phyloP scores from a whole-genome alignment of 1,284 basidiomycete genomes.

The Porodaedalea pini region DNA sequence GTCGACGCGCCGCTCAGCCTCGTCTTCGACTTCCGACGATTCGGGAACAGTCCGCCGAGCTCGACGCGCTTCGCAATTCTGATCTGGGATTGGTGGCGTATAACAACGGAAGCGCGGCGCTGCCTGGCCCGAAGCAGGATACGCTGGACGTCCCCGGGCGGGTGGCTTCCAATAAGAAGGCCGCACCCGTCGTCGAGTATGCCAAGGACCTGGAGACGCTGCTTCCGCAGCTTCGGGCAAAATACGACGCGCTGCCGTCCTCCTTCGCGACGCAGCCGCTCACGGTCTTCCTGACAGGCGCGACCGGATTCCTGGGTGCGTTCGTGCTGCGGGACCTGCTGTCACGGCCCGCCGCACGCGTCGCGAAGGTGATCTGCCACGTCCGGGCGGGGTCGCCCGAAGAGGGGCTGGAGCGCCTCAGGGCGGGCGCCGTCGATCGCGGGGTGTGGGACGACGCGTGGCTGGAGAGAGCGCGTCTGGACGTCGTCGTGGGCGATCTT shows the following conservation, averaged over 20 bases:
- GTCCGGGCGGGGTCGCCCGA: slow-evolving; percentile 72
- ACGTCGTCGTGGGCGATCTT: slow-evolving; percentile 89
- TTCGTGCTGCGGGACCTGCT: slow-evolving; percentile 88
- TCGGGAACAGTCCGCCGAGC: slow-evolving; percentile 70
- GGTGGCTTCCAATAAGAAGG: slow-evolving; percentile 22
- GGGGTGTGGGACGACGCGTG: slow-evolving; percentile 94
- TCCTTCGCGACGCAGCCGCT: slow-evolving; percentile 54
- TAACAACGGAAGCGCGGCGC: slow-evolving; percentile 35
- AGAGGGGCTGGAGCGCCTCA: slow-evolving; percentile 70
- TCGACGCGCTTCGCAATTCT: slow-evolving; percentile 75
- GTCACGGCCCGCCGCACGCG: slow-evolving; percentile 47
- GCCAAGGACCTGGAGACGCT: slow-evolving; percentile 76
- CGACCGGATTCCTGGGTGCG: slow-evolving; percentile 95
- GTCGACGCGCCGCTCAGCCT: slow-evolving; percentile 90
- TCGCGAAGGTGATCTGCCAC: slow-evolving; percentile 88
- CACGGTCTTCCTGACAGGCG: slow-evolving; percentile 93
- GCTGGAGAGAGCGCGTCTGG: slow-evolving; percentile 66
- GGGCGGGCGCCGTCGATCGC: slow-evolving; percentile 75
- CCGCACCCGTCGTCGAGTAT: slow-evolving; percentile 53
- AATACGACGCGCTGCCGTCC: slow-evolving; percentile 55
- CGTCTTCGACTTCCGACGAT: slow-evolving; percentile 92
- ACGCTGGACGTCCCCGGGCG: slow-evolving; percentile 24
- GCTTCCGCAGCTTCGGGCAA: slow-evolving; percentile 51
- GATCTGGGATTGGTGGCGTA: slow-evolving; percentile 71
- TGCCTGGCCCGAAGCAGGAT: slow-evolving; percentile 19